These are phyloP conservation scores for Caryopteris hybrid DNA, from an alignment of 305 asterid genomes.

Conservation along the genomic window DNA sequence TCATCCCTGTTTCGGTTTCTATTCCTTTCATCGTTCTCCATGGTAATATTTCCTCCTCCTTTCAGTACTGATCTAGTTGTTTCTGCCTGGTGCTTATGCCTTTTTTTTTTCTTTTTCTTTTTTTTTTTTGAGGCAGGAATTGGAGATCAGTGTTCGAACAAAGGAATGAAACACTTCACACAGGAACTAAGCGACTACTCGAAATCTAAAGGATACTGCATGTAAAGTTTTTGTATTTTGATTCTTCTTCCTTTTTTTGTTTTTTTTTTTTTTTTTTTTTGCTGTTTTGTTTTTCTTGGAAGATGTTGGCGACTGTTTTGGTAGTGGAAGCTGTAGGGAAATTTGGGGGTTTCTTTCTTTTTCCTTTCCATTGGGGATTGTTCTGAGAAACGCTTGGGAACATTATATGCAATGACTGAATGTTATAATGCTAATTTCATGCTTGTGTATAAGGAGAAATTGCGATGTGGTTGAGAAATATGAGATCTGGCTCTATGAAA, in stretches of 20 bases:
- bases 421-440: background rate
- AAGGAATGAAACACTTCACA: conserved; percentile 68
- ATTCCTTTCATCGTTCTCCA: conserved; percentile 65
- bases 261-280: background rate
- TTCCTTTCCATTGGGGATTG: background rate
- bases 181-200: conserved; percentile 65
- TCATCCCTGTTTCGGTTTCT: conserved; percentile 37
- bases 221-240: conserved; percentile 33
- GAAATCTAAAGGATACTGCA: conserved; percentile 66
- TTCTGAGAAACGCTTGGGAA: background rate
- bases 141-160: conserved; percentile 88
- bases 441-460: background rate
- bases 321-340: background rate
- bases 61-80: background rate
- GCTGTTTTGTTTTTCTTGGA: too few species aligned
- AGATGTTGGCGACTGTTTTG: background rate
- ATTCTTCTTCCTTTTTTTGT: background rate
- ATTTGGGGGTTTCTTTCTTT: background rate
- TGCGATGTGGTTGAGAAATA: background rate
- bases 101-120: too few species aligned
- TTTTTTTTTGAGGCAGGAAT: conserved; percentile 47
- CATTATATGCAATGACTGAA: background rate
- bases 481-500: background rate
- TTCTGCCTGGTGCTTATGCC: background rate
- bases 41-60: conserved; percentile 31